Base-by-base conservation (phyloP, 1,139 yeast species). In the Keqinozyma sinolaborantium region DNA sequence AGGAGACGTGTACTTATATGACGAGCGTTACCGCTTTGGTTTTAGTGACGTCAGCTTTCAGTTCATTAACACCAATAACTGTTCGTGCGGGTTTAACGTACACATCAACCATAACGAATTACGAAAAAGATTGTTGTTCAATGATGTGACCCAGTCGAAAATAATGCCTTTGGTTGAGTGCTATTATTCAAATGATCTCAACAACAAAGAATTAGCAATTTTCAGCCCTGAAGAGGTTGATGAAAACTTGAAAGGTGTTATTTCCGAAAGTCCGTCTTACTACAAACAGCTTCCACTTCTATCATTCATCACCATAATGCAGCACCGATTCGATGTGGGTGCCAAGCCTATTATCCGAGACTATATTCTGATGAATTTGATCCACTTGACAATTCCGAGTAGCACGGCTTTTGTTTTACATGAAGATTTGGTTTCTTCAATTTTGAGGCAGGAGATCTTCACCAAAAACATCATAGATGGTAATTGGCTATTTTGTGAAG, bases 381-480 rank as follows among this genome's bases (percentile, higher is more conserved):
- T 52, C 16, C 50, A 48, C 23, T 33, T 42, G 5, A 50, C 60
- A 3, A 35, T 45, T 13, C 16, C 24, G 10, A 23, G 24, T 8
- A 33, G 36, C 3, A 34, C 38, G 12, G 35, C 44, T 1, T 38
- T 48, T 16, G 41, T 39, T 16, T 39, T 50, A 27, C 49, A 48
- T 25, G 59, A 54, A 32, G 63, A 62, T 34, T 43, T 64, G 24
- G 62, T 58, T n/a, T 58, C 58, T 0, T 53, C 60, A 30, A 58
- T 62, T 8, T 12, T 48, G 11, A 45, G 63, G n/a, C 70, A 65
- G 37, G 56, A 55, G 26, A 33, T 48, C n/a, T 65, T 64, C 36
- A 48, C 53, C 6, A 50, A 45, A 15, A 55, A 56, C 31, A 59
- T 65, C 52, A 54, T 51, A 28, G 36, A 43, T 4, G 33, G 57